Percentiles rank a stretch among this genome's conserved stretches.
Conservation (phyloP, 192 early-diverging fungal genomes). For the Umbelopsis sp. region DNA sequence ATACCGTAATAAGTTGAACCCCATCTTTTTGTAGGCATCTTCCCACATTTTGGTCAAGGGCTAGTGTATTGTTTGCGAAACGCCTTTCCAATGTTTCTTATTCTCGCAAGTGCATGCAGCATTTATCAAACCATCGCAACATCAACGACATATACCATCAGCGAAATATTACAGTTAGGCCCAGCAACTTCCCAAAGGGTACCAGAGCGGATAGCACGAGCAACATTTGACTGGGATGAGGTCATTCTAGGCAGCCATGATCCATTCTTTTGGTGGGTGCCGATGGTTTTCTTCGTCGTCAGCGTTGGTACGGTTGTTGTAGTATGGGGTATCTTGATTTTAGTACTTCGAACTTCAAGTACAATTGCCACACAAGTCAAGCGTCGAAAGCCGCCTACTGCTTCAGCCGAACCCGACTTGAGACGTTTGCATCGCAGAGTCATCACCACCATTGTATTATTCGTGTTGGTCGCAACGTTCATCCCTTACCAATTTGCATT, state of each 20-base stretch:
- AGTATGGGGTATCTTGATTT: constrained; percentile 37
- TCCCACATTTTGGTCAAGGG: constrained; percentile 43
- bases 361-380: constrained; percentile 1
- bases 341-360: constrained; percentile 28
- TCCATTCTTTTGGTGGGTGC: constrained; percentile 57
- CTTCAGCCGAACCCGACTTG: constrained; percentile 25
- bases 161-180: constrained; percentile 22
- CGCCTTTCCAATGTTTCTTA: constrained; percentile 36
- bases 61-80: constrained; percentile 35
- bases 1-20: background rate
- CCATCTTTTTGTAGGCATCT: constrained; percentile 29
- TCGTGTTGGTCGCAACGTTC: constrained; percentile 58
- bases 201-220: constrained; percentile 4
- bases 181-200: constrained; percentile 1
- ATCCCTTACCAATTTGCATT: constrained; percentile 83
- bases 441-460: constrained; percentile 46
- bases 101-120: constrained; percentile 33
- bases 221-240: constrained; percentile 40
- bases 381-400: background rate
- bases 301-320: constrained; percentile 44
- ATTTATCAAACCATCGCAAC: constrained; percentile 39
- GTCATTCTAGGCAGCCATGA: constrained; percentile 50
- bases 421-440: constrained; percentile 43
- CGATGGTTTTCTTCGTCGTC: constrained; percentile 44
- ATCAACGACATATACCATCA: constrained; percentile 12